Conservation (phyloP, 139 green algal genomes). For the Ettlia oleoabundans region DNA sequence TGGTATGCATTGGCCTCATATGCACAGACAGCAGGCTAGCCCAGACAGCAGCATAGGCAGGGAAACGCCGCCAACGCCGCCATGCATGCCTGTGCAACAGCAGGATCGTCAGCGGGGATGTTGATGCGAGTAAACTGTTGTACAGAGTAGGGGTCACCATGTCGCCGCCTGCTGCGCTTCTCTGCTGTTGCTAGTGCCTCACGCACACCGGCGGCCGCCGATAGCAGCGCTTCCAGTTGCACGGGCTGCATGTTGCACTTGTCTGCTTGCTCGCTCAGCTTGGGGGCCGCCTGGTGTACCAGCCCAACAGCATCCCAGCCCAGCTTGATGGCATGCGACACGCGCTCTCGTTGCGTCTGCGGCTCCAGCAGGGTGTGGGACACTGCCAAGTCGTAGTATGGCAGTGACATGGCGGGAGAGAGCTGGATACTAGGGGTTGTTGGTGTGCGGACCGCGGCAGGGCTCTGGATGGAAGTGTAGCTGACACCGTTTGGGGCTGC, state of each 20-base stretch:
- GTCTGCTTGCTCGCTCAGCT: conserved; percentile 43
- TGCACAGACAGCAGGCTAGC: no score
- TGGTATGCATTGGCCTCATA: no score
- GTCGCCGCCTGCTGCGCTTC: background rate
- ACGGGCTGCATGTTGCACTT: conserved; percentile 48
- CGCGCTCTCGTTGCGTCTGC: conserved; percentile 45
- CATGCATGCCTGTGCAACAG: conserved; percentile 32
- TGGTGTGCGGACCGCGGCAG: no score
- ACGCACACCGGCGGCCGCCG: background rate
- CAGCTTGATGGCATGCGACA: conserved; percentile 35
- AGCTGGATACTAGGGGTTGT: background rate
- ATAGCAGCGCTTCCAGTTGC: conserved; percentile 24
- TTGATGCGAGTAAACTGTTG: conserved; percentile 61
- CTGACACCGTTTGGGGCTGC: no score
- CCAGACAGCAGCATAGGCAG: no score
- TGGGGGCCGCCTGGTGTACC: conserved; percentile 37
- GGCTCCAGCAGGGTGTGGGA: conserved; percentile 39
- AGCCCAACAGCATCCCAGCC: conserved; percentile 49
- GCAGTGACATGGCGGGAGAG: background rate
- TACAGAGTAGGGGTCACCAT: conserved; percentile 23
- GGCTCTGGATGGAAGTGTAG: no score
- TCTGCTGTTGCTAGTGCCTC: conserved; percentile 31
- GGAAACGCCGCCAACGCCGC: no score
- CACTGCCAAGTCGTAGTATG: conserved; percentile 43
- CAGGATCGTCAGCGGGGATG: conserved; percentile 44